These are phyloP conservation scores for Neolentinus lepideus DNA, from an alignment of 1,284 basidiomycete genomes.

Conservation along the genomic window DNA sequence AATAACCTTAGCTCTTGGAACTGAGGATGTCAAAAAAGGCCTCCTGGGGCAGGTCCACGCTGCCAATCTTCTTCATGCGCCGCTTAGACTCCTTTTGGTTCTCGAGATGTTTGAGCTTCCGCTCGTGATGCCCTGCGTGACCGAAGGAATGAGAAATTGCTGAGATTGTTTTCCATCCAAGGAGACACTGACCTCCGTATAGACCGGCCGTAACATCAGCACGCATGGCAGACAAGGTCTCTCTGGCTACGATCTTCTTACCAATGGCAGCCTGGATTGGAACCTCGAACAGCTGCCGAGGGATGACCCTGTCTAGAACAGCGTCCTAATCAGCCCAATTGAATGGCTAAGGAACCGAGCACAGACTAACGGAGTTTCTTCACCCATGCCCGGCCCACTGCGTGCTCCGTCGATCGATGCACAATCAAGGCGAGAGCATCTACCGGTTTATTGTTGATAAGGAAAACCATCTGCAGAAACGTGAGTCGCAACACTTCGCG, in stretches of 20 bases:
- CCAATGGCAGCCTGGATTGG: conserved; percentile 87
- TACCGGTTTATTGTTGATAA: conserved; percentile 82
- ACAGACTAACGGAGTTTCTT: conserved; percentile 75
- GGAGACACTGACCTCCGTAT: conserved; percentile 66
- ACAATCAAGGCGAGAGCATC: conserved; percentile 91
- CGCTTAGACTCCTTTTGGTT: conserved; percentile 92
- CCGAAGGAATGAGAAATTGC: conserved; percentile 7
- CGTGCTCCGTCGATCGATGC: conserved; percentile 66
- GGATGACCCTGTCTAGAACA: conserved; percentile 71
- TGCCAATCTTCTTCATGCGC: conserved; percentile 80
- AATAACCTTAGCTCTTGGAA: conserved; percentile 27
- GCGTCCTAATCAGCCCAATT: not conserved
- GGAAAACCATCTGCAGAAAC: conserved; percentile 66
- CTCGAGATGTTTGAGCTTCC: conserved; percentile 87
- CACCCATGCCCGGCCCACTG: conserved; percentile 76
- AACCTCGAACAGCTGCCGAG: conserved; percentile 90
- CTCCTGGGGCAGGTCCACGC: conserved; percentile 83
- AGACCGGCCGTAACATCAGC: conserved; percentile 95
- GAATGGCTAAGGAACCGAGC: not conserved
- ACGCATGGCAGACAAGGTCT: conserved; percentile 81
- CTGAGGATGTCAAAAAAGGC: conserved; percentile 85
- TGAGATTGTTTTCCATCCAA: conserved; percentile 2
- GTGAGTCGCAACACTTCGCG: not conserved
- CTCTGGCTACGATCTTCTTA: conserved; percentile 82
- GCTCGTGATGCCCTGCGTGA: conserved; percentile 71